These are phyloP conservation scores for Monilinia laxa DNA, from an alignment of 2,329 filamentous ascomycete species.

Conservation along the genomic window DNA sequence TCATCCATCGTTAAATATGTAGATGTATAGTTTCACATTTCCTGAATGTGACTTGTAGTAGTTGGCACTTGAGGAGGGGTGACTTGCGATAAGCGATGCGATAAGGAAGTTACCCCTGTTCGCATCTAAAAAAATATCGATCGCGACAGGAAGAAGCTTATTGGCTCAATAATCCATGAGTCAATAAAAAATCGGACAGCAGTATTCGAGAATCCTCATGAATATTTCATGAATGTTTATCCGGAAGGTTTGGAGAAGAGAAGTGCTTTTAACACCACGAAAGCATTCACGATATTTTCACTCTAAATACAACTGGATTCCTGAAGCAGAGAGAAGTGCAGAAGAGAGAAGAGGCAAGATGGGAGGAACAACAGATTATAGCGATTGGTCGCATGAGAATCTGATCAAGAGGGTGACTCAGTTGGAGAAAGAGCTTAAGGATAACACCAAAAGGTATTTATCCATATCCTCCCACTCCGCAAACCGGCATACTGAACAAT, in stretches of 20 bases:
- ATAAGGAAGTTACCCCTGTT: slow-evolving; percentile 21
- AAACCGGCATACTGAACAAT: slow-evolving; percentile 2
- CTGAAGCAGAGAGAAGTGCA: slow-evolving; percentile 20
- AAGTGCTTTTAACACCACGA: background rate
- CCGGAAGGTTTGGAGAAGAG: background rate
- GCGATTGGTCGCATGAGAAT: slow-evolving; percentile 64
- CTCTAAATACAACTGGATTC: slow-evolving; percentile 3
- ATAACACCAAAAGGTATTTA: slow-evolving; percentile 43
- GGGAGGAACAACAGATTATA: slow-evolving; percentile 51
- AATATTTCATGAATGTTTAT: slow-evolving; percentile 17
- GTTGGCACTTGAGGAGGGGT: background rate
- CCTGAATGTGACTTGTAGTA: background rate
- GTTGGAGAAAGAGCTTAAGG: slow-evolving; percentile 64
- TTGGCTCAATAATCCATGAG: slow-evolving; percentile 18
- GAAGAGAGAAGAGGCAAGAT: slow-evolving; percentile 17
- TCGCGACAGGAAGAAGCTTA: background rate
- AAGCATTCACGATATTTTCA: background rate
- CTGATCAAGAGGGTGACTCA: slow-evolving; percentile 67
- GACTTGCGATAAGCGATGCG: slow-evolving; percentile 19
- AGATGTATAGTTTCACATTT: background rate
- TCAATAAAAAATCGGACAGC: slow-evolving; percentile 9
- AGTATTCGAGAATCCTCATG: background rate
- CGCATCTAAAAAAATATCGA: slow-evolving; percentile 7
- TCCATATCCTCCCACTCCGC: background rate
- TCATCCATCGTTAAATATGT: slow-evolving; percentile 37